Percentiles rank a stretch among this genome's conserved stretches.
phyloP scores from a whole-genome alignment of 2,329 filamentous ascomycete species.

The Aaosphaeria pasadenensis region DNA sequence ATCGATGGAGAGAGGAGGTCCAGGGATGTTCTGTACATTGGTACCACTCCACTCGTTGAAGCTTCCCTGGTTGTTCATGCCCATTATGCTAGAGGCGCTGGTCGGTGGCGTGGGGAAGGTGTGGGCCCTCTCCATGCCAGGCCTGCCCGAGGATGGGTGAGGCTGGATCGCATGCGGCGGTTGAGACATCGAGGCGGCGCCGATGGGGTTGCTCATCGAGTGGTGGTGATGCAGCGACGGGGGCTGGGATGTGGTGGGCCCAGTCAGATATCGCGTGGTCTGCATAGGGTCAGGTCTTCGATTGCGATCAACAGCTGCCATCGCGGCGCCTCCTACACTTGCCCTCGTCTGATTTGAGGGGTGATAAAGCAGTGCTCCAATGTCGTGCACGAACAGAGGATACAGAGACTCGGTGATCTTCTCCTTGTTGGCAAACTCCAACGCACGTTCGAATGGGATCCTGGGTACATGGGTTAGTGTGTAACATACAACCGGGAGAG shows the following conservation, averaged over 20 bases:
- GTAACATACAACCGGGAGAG: neutral
- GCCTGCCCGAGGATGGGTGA: conserved; percentile 59
- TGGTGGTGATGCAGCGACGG: conserved; percentile 72
- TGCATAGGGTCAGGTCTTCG: conserved; percentile 39
- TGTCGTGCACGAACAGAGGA: conserved; percentile 96
- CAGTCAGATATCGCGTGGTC: conserved; percentile 56
- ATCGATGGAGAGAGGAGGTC: conserved; percentile 77
- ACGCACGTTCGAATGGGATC: conserved; percentile 96
- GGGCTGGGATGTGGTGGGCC: conserved; percentile 56
- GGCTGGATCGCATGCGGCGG: conserved; percentile 62
- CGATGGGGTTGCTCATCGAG: conserved; percentile 61
- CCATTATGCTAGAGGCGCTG: conserved; percentile 82
- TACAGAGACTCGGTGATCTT: conserved; percentile 97
- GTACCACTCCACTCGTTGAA: conserved; percentile 73
- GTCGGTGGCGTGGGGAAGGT: conserved; percentile 93
- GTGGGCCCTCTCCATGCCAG: conserved; percentile 73
- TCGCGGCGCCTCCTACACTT: conserved; percentile 66
- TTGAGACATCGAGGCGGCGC: conserved; percentile 59
- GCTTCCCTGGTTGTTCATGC: conserved; percentile 69
- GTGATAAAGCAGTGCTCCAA: conserved; percentile 88
- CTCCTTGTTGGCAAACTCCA: conserved; percentile 99
- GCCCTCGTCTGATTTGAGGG: conserved; percentile 82
- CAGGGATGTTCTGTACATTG: conserved; percentile 46
- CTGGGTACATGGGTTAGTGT: conserved; percentile 45
- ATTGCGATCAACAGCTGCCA: conserved; percentile 72